phyloP scores from a whole-genome alignment of 2,329 filamentous ascomycete genomes.

The Pseudocercospora ulei region DNA sequence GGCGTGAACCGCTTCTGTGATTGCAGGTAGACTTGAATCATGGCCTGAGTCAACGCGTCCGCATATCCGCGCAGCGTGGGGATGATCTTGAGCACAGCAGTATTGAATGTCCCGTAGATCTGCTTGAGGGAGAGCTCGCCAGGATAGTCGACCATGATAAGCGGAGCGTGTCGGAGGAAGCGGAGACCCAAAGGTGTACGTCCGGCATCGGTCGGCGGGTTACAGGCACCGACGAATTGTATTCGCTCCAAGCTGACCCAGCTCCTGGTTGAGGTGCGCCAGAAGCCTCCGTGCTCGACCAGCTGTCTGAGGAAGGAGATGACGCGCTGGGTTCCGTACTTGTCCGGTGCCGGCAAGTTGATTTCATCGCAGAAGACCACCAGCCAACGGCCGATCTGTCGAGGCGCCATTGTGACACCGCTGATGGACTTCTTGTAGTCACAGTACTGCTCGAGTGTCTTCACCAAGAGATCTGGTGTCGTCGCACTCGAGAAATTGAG shows the following conservation, averaged over 20 bases:
- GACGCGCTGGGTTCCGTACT: conserved; percentile 91
- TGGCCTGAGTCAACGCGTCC: conserved; percentile 85
- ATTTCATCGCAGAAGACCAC: conserved; percentile 99
- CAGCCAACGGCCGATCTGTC: conserved; percentile 93
- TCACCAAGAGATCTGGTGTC: conserved; percentile 92
- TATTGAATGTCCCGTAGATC: conserved; percentile 98
- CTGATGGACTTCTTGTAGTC: conserved; percentile 99
- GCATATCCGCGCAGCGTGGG: conserved; percentile 90
- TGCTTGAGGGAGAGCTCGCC: conserved; percentile 89
- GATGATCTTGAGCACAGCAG: conserved; percentile 90
- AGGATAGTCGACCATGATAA: conserved; percentile 99
- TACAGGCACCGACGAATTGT: conserved; percentile 97
- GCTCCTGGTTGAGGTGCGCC: conserved; percentile 91
- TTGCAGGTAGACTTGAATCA: conserved; percentile 93
- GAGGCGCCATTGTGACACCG: conserved; percentile 88
- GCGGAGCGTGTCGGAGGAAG: conserved; percentile 92
- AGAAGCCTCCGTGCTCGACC: conserved; percentile 98
- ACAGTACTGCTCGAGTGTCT: conserved; percentile 99
- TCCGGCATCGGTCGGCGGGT: conserved; percentile 92
- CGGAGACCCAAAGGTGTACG: conserved; percentile 87
- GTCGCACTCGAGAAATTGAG: conserved; percentile 99
- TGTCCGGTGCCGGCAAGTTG: conserved; percentile 93
- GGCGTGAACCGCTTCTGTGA: conserved; percentile 92
- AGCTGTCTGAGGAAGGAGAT: conserved; percentile 96
- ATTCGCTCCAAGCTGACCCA: conserved; percentile 98